Evolutionary conservation across 768 basidiomycete genomes (phyloP).

Genomic region (Gloeopeniophorella convolvens): DNA sequence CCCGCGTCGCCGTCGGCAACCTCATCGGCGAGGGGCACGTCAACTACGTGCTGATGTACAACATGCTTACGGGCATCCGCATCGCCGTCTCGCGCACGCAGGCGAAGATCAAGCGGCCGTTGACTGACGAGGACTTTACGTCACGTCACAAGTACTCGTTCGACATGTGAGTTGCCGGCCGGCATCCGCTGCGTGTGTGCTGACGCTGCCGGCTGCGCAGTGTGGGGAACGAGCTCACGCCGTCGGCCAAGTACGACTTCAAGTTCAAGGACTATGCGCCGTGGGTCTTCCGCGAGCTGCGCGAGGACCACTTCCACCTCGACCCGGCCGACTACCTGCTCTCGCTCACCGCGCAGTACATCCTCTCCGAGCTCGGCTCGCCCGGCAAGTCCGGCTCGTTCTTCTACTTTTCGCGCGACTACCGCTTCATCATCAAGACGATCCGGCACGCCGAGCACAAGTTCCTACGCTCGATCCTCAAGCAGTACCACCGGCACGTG

Average conservation of each 20-base stretch:
- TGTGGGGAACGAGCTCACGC: slow-evolving; percentile 95
- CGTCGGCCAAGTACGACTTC: slow-evolving; percentile 97
- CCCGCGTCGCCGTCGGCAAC: slow-evolving; percentile 67
- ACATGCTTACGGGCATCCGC: slow-evolving; percentile 98
- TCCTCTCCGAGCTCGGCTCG: slow-evolving; percentile 94
- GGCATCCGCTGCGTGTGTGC: slow-evolving; percentile 13
- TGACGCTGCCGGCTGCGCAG: slow-evolving; percentile 33
- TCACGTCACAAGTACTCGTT: slow-evolving; percentile 94
- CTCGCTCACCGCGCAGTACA: slow-evolving; percentile 95
- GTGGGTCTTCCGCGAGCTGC: slow-evolving; percentile 92
- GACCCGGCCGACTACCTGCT: slow-evolving; percentile 98
- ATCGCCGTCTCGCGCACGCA: slow-evolving; percentile 95
- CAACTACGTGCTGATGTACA: slow-evolving; percentile 99
- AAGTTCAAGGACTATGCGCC: slow-evolving; percentile 99
- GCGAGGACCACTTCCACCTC: slow-evolving; percentile 90
- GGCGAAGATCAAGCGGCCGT: slow-evolving; percentile 83
- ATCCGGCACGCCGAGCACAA: slow-evolving; percentile 93
- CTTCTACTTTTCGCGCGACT: slow-evolving; percentile 98
- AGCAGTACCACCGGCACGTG: slow-evolving; percentile 79
- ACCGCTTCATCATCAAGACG: slow-evolving; percentile 99
- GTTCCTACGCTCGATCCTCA: slow-evolving; percentile 81
- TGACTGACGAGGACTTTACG: slow-evolving; percentile 81
- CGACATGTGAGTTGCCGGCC: slow-evolving; percentile 66
- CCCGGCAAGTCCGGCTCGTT: slow-evolving; percentile 98
- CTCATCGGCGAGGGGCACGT: slow-evolving; percentile 97